Base-by-base conservation (phyloP, 169 alveolate species). In the Cryptosporidium muris region DNA sequence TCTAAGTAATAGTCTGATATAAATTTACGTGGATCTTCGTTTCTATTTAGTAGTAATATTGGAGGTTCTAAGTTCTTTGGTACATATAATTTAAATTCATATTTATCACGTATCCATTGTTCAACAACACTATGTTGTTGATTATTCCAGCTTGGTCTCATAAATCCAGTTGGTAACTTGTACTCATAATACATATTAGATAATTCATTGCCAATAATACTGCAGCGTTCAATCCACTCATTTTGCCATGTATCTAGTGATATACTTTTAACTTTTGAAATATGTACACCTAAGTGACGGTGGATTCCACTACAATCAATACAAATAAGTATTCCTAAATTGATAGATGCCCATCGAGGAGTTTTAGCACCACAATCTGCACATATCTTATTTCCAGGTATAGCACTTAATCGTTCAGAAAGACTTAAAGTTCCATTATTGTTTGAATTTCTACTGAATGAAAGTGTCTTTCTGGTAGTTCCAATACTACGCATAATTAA, bases 281-380 rank as follows among this genome's bases (percentile, higher is more conserved):
- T 92, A 66, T 96, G 99, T 8, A 95, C 98, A 1, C 99, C 99
- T 45, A 97, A 92, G 85, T 91, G 93, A 64, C 99, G 91, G 82
- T 97, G 99, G 36, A 94, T 88, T 12, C 99, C 99, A 60, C 98
- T 94, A 90, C 99, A 97, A 68, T 96, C 96, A 51, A 97, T 94
- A 67, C 99, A 97, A 34, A 97, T 88, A 88, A 91, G 91, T 16
- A 96, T 95, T 37, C 99, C 99, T 25, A 96, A 91, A 81, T 96
- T 96, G 42, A 96, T 91, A 63, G 97, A 92, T 4, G 98, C 99
- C 99, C 99, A 97, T 48, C 98, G 85, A 6, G 99, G 99, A 56
- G 95, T 89, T 37, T 95, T 82, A 43, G 95, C 90, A 34, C 97
- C 95, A 74, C 99, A 97, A 81, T 97, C 99, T 11, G 99, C 99